Evolutionary conservation across 2,329 filamentous ascomycete species (phyloP).

Genomic region (Westerdykella sp.): DNA sequence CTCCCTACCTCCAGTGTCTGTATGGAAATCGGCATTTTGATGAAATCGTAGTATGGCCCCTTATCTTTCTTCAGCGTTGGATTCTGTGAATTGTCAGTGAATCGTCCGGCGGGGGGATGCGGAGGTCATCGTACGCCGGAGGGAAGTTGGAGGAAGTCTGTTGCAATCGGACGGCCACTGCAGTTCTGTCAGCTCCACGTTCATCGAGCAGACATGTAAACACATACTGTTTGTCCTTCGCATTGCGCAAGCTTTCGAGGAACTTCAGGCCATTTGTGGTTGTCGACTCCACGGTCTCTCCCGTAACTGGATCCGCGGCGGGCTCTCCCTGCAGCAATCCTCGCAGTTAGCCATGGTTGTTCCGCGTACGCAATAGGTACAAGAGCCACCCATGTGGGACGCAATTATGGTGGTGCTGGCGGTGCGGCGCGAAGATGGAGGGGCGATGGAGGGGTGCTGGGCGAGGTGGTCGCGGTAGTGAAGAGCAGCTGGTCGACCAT

Average conservation of each 20-base stretch:
- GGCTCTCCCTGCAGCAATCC: slow-evolving; percentile 21
- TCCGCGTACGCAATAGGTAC: too few species aligned
- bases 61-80: slow-evolving; percentile 50
- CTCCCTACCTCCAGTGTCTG: slow-evolving; percentile 61
- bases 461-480: slow-evolving; percentile 14
- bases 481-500: slow-evolving; percentile 25
- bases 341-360: not conserved
- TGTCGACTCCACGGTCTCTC: slow-evolving; percentile 62
- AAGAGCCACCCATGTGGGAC: not conserved
- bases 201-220: not conserved
- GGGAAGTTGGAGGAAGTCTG: slow-evolving; percentile 67
- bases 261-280: slow-evolving; percentile 66
- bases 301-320: slow-evolving; percentile 11
- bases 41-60: slow-evolving; percentile 62
- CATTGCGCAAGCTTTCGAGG: slow-evolving; percentile 66
- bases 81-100: slow-evolving; percentile 37
- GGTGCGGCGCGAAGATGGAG: slow-evolving; percentile 19
- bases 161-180: slow-evolving; percentile 64
- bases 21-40: slow-evolving; percentile 72
- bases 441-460: slow-evolving; percentile 17
- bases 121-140: slow-evolving; percentile 41
- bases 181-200: slow-evolving; percentile 17
- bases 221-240: slow-evolving; percentile 73
- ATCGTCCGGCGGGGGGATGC: slow-evolving; percentile 2
- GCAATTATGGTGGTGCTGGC: not conserved